Base-by-base conservation (phyloP, 2,329 filamentous ascomycete species). In the Monilinia polystroma region DNA sequence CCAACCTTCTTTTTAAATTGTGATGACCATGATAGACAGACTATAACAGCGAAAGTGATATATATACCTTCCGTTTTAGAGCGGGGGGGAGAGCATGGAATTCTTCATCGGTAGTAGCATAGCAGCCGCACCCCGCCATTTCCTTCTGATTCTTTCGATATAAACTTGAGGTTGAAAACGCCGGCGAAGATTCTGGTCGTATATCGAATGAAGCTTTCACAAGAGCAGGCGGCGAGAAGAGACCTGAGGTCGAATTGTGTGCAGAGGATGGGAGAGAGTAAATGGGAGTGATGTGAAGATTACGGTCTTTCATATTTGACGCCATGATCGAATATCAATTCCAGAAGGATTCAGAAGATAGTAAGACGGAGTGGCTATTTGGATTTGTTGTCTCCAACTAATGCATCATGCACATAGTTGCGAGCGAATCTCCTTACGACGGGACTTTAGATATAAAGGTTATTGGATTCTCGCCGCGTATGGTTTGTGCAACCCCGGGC, bases 41-140 rank as follows among this genome's bases (percentile, higher is more conserved):
- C 26, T 66, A 53, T 51, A 54, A 43, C 14, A 41, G 23, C 58
- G 58, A 62, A 52, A 66, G 55, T 66, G 45, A 66, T 54, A 63
- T 78, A 80, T 76, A 64, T 76, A 84, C 82, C 80, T 84, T 84
- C 74, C 80, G 78, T 70, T 81, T 79, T 29, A 84, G 80, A n/a
- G 81, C 81, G 56, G 81, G 70, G 11, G 82, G 82, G 66, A 84
- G 75, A 51, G 80, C 78, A 70, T 83, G 81, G 72, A 83, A 84
- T 71, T 83, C 82, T 68, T 83, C 81, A 58, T 79, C 76, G 2
- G 81, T 75, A 16, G 74, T 74, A 32, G 32, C 43, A 41, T 55
- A 47, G 8, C 68, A 68, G 51, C 72, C 74, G 4, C 74, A 74
- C 10, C 29, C 12, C 8, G 72, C 74, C 58, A 76, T 73, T 26